Conservation (phyloP, 2,329 filamentous ascomycete genomes). For the Talaromyces rugulosus region DNA sequence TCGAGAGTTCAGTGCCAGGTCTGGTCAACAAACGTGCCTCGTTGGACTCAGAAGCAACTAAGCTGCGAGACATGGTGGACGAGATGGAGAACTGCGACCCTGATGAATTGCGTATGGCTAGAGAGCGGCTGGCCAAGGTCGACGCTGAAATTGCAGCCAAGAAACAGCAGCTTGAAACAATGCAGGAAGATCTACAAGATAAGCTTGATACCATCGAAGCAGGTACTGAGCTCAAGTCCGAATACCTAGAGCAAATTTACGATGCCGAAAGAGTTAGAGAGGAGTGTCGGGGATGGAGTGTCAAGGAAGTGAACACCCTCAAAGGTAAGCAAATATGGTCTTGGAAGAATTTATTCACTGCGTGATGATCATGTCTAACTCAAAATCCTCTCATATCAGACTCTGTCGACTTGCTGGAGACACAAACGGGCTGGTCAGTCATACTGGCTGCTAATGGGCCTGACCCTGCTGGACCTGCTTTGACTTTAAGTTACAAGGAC, state of each 20-base stretch:
- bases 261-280: constrained; percentile 80
- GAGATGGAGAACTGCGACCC: constrained; percentile 65
- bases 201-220: constrained; percentile 63
- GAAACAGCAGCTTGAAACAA: constrained; percentile 60
- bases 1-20: constrained; percentile 64
- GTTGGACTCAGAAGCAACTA: constrained; percentile 61
- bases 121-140: constrained; percentile 61
- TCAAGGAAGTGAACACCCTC: constrained; percentile 71
- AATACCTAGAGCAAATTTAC: constrained; percentile 68
- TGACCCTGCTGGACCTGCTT: constrained; percentile 26
- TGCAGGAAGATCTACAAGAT: constrained; percentile 63
- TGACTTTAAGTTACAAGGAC: constrained; percentile 40
- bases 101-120: constrained; percentile 68
- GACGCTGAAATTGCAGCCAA: constrained; percentile 68
- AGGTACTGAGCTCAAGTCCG: constrained; percentile 62
- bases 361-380: background rate
- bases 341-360: no score
- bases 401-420: constrained; percentile 38
- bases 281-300: constrained; percentile 84
- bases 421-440: constrained; percentile 43
- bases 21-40: constrained; percentile 58
- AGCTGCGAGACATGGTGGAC: constrained; percentile 66
- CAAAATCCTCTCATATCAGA: constrained; percentile 16
- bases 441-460: constrained; percentile 28
- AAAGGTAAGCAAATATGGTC: constrained; percentile 57